Base-by-base conservation (phyloP, 2,329 filamentous ascomycete species). In the Fusarium mexicanum region DNA sequence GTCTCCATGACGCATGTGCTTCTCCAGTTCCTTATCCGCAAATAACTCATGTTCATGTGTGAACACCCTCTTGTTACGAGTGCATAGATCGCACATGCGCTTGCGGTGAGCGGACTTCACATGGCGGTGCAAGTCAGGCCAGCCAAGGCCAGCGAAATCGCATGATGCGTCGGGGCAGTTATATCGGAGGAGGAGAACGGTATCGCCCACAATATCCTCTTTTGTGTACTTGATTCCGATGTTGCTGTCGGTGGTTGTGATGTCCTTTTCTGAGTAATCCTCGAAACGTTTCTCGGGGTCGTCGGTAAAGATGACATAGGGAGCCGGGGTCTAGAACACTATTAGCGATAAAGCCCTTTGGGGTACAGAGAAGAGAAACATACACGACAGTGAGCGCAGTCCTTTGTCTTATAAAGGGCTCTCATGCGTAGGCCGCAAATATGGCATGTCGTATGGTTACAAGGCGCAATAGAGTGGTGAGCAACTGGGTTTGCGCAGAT, bases 1-100 rank as follows among this genome's bases (percentile, higher is more conserved):
- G 79, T 99, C 96, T 66, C 96, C 96, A 72, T 92, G 91, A 71
- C 91, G 93, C 88, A 98, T 97, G 82, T 99, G 96, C 78, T 91
- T 93, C 76, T 93, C 91, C 57, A 98, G 86, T 76, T 96, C 94
- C 72, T 91, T 89, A 71, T 91, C 89, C 2, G 93, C 92, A 81
- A 98, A 98, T 3, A 99, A 88, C 72, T 97, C 94, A 81, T 99
- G 96, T 83, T 99, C 96, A 83, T 99, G 96, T 3, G 96, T 98
- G 78, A 99, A 99, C 40, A 98, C 95, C 80, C 98, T 98, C 84
- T 99, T 99, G 86, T 98, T 95, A 69, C 95, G 88, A 12, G 95
- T 89, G 83, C 95, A 98, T 17, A 98, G 87, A 82, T 98, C 94
- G 83, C 93, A 97, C 92, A 97, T 95, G 80, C 93, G 92, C 84